These are phyloP conservation scores for Lentinula sp. DNA, from an alignment of 768 basidiomycete species.

Conservation along the genomic window DNA sequence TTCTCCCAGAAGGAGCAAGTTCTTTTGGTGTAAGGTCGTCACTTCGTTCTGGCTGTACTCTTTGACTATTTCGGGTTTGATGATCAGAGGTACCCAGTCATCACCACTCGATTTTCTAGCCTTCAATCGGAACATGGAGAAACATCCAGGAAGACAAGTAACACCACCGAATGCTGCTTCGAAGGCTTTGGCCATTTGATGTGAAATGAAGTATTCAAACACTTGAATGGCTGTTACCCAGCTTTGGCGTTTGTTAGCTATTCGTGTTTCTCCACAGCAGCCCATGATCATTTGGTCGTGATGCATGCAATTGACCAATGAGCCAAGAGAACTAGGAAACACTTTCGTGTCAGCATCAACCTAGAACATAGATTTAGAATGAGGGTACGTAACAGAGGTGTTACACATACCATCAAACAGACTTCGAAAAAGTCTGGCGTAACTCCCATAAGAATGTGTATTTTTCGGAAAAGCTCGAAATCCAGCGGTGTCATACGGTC, in stretches of 20 bases:
- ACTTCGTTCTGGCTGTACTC: constrained; percentile 96
- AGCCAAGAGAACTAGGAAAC: constrained; percentile 81
- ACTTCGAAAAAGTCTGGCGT: constrained; percentile 99
- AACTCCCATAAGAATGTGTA: constrained; percentile 95
- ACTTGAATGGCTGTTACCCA: constrained; percentile 99
- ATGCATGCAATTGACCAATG: constrained; percentile 97
- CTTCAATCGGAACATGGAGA: constrained; percentile 98
- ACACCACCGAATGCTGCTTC: constrained; percentile 99
- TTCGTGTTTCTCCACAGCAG: constrained; percentile 96
- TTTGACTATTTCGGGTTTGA: constrained; percentile 94
- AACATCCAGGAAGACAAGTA: constrained; percentile 98
- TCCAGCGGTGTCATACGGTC: constrained; percentile 98
- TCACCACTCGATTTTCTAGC: constrained; percentile 83
- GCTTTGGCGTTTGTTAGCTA: constrained; percentile 95
- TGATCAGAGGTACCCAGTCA: constrained; percentile 96
- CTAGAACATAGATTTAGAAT: constrained; percentile 33
- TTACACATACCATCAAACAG: constrained; percentile 78
- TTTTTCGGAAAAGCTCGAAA: constrained; percentile 96
- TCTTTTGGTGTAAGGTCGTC: constrained; percentile 95
- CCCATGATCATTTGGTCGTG: constrained; percentile 99
- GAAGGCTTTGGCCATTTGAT: constrained; percentile 97
- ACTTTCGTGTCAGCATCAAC: constrained; percentile 99
- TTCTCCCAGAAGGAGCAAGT: constrained; percentile 91
- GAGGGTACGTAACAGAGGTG: neutral
- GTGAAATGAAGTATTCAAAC: constrained; percentile 98